phyloP scores from a whole-genome alignment of 305 asterid genomes.

The Withania somnifera region DNA sequence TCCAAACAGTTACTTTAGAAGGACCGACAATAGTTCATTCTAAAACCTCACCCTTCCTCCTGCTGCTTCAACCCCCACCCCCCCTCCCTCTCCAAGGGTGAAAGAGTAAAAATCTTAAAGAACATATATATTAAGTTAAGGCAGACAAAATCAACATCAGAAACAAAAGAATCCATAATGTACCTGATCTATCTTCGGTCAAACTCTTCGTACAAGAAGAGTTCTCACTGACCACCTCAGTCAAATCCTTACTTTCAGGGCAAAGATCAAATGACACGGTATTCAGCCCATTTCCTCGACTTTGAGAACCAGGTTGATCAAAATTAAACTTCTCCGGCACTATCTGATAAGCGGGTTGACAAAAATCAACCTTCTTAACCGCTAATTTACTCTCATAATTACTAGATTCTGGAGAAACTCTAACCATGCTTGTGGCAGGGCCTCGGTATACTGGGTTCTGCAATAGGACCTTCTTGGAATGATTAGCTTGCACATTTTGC shows the following conservation, averaged over 20 bases:
- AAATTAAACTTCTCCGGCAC: constrained; percentile 34
- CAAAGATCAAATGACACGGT: constrained; percentile 27
- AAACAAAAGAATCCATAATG: neutral
- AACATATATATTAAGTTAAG: neutral
- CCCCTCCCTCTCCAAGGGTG: neutral
- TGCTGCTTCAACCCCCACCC: no score
- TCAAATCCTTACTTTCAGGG: constrained; percentile 54
- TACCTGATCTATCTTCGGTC: constrained; percentile 64
- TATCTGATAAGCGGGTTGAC: constrained; percentile 34
- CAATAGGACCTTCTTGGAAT: constrained; percentile 35
- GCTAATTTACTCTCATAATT: constrained; percentile 38
- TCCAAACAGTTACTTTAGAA: neutral
- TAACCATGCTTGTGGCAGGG: constrained; percentile 24
- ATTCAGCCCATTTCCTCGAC: constrained; percentile 21
- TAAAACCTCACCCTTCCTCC: neutral
- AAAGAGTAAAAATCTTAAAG: neutral
- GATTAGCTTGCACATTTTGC: constrained; percentile 40
- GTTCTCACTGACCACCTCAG: constrained; percentile 32
- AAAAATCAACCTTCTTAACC: constrained; percentile 71
- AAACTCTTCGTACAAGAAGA: constrained; percentile 41
- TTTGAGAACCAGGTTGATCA: constrained; percentile 30
- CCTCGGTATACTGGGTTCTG: constrained; percentile 41
- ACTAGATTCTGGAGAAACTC: constrained; percentile 49
- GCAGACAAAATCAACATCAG: neutral
- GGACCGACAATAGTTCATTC: neutral